These are phyloP conservation scores for Oidium heveae DNA, from an alignment of 2,329 filamentous ascomycete species.

Conservation along the genomic window DNA sequence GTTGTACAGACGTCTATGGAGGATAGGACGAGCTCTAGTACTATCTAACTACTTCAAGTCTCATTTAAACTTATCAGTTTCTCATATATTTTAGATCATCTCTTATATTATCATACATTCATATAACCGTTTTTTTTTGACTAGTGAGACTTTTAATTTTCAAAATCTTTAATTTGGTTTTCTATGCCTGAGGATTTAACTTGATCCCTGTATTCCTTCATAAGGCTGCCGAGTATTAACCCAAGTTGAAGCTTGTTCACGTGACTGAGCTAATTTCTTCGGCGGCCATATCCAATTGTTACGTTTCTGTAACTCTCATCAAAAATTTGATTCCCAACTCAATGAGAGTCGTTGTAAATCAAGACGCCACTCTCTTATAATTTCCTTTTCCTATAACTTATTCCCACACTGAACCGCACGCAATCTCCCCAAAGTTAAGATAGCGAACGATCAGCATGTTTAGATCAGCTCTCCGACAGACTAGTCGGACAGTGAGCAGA, in stretches of 20 bases:
- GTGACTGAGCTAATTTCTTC: constrained; percentile 1
- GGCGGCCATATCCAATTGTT: not conserved
- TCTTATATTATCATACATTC: too few species aligned
- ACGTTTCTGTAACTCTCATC: too few species aligned
- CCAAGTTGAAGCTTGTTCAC: not conserved
- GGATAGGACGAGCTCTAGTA: too few species aligned
- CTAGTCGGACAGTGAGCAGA: constrained; percentile 81
- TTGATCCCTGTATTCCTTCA: too few species aligned
- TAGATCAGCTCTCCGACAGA: constrained; percentile 94
- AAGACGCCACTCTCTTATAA: not conserved
- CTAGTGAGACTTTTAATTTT: too few species aligned
- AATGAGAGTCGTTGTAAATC: not conserved
- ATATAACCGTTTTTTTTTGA: too few species aligned
- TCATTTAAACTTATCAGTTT: too few species aligned
- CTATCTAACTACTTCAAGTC: too few species aligned
- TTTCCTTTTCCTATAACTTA: constrained; percentile 19
- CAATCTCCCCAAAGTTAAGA: constrained; percentile 22
- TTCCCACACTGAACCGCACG: constrained; percentile 35
- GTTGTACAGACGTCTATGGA: too few species aligned
- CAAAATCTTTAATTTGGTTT: too few species aligned
- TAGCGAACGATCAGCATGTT: constrained; percentile 49
- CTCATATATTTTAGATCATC: too few species aligned
- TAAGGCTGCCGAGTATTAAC: not conserved
- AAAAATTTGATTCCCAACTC: not conserved
- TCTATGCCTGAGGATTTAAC: too few species aligned